Percentiles rank a stretch among this genome's conserved stretches.
phyloP scores from a whole-genome alignment of 2,329 filamentous ascomycete genomes.

The Hypoxylon sp. region DNA sequence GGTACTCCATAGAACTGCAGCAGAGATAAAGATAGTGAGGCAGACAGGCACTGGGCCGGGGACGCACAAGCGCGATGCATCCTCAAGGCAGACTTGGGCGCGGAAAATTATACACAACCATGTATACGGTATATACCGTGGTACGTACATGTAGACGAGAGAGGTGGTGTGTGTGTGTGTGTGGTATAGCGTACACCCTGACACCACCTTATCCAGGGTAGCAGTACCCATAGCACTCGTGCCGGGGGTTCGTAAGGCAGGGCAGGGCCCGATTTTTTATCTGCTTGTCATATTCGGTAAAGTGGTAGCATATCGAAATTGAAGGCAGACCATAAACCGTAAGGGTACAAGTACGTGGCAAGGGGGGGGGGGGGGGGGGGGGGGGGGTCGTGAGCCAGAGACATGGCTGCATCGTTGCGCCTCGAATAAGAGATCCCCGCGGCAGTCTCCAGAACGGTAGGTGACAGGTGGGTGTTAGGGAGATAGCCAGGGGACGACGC shows the following conservation, averaged over 20 bases:
- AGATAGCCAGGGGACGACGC: neutral
- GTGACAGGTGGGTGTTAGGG: slow-evolving; percentile 17
- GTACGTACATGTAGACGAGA: too few species aligned
- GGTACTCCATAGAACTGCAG: slow-evolving; percentile 34
- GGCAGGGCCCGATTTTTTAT: slow-evolving; percentile 23
- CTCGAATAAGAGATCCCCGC: slow-evolving; percentile 23
- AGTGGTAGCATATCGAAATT: slow-evolving; percentile 34
- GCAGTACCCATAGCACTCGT: neutral
- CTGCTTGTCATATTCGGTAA: slow-evolving; percentile 31
- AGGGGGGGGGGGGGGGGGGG: slow-evolving; percentile 6
- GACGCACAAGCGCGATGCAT: slow-evolving; percentile 29
- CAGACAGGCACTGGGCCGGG: slow-evolving; percentile 21
- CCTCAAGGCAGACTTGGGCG: slow-evolving; percentile 31
- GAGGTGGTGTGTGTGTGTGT: too few species aligned
- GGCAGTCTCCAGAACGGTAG: slow-evolving; percentile 9
- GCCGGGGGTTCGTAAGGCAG: slow-evolving; percentile 23
- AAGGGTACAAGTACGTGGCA: slow-evolving; percentile 2
- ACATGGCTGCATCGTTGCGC: too few species aligned
- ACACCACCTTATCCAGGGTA: too few species aligned
- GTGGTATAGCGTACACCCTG: neutral
- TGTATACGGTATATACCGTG: neutral
- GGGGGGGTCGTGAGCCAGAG: too few species aligned
- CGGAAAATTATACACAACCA: slow-evolving; percentile 29
- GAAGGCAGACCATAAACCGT: slow-evolving; percentile 22
- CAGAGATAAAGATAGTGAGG: slow-evolving; percentile 36